Evolutionary conservation across 768 basidiomycete species (phyloP).

Genomic region (Leccinum imitatum): DNA sequence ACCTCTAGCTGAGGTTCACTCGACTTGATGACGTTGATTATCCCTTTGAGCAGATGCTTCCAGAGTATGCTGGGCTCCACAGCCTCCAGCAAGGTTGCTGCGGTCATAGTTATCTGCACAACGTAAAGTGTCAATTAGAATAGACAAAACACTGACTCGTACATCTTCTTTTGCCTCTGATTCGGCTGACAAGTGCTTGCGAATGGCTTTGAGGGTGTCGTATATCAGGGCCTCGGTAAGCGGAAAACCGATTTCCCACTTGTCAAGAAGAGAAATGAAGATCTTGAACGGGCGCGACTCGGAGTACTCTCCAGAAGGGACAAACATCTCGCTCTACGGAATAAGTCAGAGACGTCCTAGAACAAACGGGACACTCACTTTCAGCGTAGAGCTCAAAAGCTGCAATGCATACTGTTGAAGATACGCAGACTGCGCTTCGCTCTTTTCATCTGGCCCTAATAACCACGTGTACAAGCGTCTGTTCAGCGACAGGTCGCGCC

Average conservation of each 20-base stretch:
- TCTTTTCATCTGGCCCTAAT: conserved; percentile 76
- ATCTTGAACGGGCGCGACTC: conserved; percentile 92
- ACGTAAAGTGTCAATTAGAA: conserved; percentile 2
- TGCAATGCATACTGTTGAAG: conserved; percentile 70
- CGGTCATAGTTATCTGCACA: conserved; percentile 71
- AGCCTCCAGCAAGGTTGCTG: conserved; percentile 88
- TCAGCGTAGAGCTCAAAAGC: conserved; percentile 66
- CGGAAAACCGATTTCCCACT: conserved; percentile 90
- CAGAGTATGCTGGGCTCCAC: conserved; percentile 87
- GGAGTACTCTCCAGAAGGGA: conserved; percentile 68
- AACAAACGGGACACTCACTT: conserved; percentile 40
- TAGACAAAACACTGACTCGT: conserved; percentile 19
- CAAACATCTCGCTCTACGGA: conserved; percentile 70
- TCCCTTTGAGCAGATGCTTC: conserved; percentile 64
- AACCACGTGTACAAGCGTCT: conserved; percentile 93
- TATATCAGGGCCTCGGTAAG: conserved; percentile 78
- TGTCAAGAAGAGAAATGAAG: conserved; percentile 91
- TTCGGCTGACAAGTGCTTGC: conserved; percentile 50
- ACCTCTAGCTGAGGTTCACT: conserved; percentile 51
- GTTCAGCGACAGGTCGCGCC: conserved; percentile 90
- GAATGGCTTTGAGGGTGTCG: conserved; percentile 76
- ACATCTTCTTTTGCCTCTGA: conserved; percentile 64
- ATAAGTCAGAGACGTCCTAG: conserved; percentile 12
- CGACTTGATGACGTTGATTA: conserved; percentile 55
- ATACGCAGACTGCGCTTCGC: conserved; percentile 71